Evolutionary conservation across 1,284 basidiomycete genomes (phyloP).

Genomic region (Cronartium quercuum): DNA sequence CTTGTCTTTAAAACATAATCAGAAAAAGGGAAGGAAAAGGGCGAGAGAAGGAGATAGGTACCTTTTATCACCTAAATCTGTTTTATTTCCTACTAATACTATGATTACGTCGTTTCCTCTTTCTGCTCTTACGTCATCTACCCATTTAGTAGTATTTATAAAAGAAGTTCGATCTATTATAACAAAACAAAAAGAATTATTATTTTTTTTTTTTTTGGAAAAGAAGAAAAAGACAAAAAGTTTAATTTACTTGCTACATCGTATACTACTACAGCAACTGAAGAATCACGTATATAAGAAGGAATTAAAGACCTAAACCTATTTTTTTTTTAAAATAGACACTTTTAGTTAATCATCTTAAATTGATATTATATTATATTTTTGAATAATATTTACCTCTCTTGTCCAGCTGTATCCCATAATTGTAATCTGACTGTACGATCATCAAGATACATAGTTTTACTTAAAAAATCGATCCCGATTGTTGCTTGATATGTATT

Average conservation of each 20-base stretch:
- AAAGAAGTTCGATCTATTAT: constrained; percentile 83
- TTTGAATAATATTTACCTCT: constrained; percentile 52
- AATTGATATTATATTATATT: too few relatives aligned
- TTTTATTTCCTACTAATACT: constrained; percentile 97
- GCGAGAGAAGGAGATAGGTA: constrained; percentile 45
- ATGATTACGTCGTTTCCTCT: constrained; percentile 98
- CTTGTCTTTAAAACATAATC: constrained; percentile 62
- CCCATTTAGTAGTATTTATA: constrained; percentile 96
- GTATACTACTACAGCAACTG: constrained; percentile 95
- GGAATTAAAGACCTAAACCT: constrained; percentile 96
- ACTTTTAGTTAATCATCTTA: too few relatives aligned
- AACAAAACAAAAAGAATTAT: neutral
- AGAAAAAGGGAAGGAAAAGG: too few relatives aligned
- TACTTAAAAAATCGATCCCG: constrained; percentile 98
- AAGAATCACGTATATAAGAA: constrained; percentile 97
- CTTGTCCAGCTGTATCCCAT: constrained; percentile 98
- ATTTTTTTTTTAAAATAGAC: constrained; percentile 53
- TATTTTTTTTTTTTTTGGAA: too few relatives aligned
- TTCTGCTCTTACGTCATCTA: constrained; percentile 97
- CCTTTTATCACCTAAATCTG: constrained; percentile 90
- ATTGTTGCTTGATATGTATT: constrained; percentile 99
- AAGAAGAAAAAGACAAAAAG: neutral
- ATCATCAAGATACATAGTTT: constrained; percentile 99
- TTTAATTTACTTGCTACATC: constrained; percentile 85
- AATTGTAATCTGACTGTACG: constrained; percentile 93